Evolutionary conservation across 1,139 yeast species (phyloP), one percentile per base, ranked within the genome.

Genomic region (Yamadazyma jaroonii): DNA sequence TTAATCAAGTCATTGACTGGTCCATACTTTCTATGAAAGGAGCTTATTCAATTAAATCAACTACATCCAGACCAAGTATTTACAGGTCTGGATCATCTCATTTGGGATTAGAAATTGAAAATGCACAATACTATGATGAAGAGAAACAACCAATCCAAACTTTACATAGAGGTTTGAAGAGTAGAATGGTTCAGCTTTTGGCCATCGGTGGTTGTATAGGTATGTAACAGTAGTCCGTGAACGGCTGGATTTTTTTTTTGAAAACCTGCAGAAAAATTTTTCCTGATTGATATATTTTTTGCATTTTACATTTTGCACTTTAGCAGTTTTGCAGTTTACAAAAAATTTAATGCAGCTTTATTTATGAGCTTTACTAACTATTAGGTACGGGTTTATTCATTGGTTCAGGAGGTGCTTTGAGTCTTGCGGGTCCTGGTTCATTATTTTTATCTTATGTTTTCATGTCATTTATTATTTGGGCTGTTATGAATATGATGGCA

Each of bases 401-500:
- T 36, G 78, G 79, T 34, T 61, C 76, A 5, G 79, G 81, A 36
- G 56, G 69, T 9, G 67, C 72, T 3, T 56, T 77, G 29, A 50
- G 66, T 9, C 47, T 51, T 10, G 65, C 72, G 52, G 83, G 82
- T 9, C 81, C 82, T 1, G 81, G 72, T 1, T 64, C 74, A 11
- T 52, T 77, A 32, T 59, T 77, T 10, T 53, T 72, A 14, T 67
- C 77, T 11, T 77, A 74, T 53, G 35, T 69, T 14, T 57, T 78
- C 37, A 67, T 79, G 67, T 68, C 81, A 20, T 50, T 68, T 15
- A 68, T 78, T 36, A 73, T 79, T 31, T 79, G 69, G 62, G 63
- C 70, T 24, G 75, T 79, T 33, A 76, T 78, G 78, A 77, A 76
- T 46, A 66, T 68, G 56, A 57, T 80, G 42, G 83, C 78, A 15